Conservation (phyloP, 257 asterid species). For the Voacanga thouarsii region DNA sequence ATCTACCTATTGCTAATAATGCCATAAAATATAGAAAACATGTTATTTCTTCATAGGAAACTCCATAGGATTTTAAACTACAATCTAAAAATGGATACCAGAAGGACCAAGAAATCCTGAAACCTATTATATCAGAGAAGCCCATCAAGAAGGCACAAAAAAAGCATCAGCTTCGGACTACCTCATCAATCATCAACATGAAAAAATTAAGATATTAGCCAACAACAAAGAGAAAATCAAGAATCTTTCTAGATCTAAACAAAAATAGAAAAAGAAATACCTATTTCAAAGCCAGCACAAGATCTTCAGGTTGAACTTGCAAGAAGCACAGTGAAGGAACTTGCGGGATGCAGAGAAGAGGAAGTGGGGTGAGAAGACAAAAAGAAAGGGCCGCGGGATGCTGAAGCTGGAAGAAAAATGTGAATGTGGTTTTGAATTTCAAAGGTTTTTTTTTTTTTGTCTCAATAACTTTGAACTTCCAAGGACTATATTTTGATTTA, state of each 20-base stretch:
- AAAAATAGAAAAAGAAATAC: not conserved
- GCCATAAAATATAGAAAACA: not conserved
- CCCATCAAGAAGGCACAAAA: not conserved
- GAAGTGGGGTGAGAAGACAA: too few relatives aligned
- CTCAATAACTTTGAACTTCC: too few relatives aligned
- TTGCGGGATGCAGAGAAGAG: too few relatives aligned
- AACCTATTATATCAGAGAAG: not conserved
- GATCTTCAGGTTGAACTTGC: too few relatives aligned
- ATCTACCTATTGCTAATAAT: not conserved
- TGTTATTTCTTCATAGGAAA: not conserved
- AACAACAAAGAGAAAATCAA: not conserved
- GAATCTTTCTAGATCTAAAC: slow-evolving; percentile 16
- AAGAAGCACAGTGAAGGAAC: too few relatives aligned
- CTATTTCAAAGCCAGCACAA: not conserved
- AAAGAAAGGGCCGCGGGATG: too few relatives aligned
- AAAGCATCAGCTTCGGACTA: not conserved
- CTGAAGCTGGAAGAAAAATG: too few relatives aligned
- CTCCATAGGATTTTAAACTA: slow-evolving; percentile 4
- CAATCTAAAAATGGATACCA: slow-evolving; percentile 10
- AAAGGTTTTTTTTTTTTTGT: too few relatives aligned
- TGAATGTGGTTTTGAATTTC: too few relatives aligned
- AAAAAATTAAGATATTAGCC: not conserved
- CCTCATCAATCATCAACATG: not conserved
- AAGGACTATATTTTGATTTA: too few relatives aligned
- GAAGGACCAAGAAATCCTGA: slow-evolving; percentile 6